phyloP scores from a whole-genome alignment of 2,329 filamentous ascomycete species.

The Neofusicoccum parvum region DNA sequence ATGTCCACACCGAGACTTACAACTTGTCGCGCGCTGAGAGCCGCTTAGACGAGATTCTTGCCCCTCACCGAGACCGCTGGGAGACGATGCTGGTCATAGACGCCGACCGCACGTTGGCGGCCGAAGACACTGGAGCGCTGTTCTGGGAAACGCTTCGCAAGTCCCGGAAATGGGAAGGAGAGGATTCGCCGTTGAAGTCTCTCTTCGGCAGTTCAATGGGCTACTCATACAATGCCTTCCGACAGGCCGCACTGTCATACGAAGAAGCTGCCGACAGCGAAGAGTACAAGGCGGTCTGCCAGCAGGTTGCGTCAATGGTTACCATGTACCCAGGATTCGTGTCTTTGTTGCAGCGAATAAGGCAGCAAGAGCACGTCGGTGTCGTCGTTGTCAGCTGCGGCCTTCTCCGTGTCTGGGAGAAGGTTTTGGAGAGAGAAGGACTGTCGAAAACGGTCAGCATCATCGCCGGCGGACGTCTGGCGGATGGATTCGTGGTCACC shows the following conservation, averaged over 20 bases:
- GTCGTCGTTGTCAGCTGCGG: conserved; percentile 60
- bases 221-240: conserved; percentile 59
- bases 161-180: not conserved
- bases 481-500: conserved; percentile 55
- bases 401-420: conserved; percentile 57
- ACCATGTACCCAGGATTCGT: conserved; percentile 53
- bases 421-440: conserved; percentile 49
- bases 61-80: conserved; percentile 23
- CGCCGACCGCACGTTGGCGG: conserved; percentile 58
- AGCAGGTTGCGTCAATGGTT: conserved; percentile 45
- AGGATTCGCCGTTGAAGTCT: conserved; percentile 37
- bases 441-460: conserved; percentile 50
- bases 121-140: conserved; percentile 52
- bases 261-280: conserved; percentile 48
- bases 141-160: conserved; percentile 51
- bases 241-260: conserved; percentile 56
- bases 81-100: conserved; percentile 60
- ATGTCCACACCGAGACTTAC: conserved; percentile 37
- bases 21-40: conserved; percentile 41
- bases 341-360: conserved; percentile 43
- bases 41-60: conserved; percentile 40
- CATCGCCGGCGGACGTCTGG: conserved; percentile 55
- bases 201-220: conserved; percentile 52
- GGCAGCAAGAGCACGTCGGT: conserved; percentile 41
- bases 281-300: conserved; percentile 51